Percentiles rank a stretch among this genome's conserved stretches.
phyloP scores from a whole-genome alignment of 768 basidiomycete genomes.

The Pleurotus platypus region DNA sequence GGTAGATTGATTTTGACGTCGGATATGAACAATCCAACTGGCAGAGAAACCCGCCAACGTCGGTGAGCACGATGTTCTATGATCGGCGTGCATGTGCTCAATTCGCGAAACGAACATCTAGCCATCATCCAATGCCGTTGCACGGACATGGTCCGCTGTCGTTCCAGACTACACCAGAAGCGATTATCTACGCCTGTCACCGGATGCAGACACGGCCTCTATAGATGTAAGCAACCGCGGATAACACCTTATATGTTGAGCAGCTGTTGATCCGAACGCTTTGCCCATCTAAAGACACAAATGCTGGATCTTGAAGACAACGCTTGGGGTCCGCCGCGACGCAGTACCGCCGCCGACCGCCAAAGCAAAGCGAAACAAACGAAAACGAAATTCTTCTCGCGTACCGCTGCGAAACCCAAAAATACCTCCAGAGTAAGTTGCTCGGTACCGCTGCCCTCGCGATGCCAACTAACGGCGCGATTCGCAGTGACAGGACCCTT shows the following conservation, averaged over 20 bases:
- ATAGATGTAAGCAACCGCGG: conserved; percentile 4
- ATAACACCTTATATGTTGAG: background rate
- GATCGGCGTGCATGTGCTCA: background rate
- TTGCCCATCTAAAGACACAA: conserved; percentile 1
- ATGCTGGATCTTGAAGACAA: conserved; percentile 35
- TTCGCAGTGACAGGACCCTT: too few relatives aligned
- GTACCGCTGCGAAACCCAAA: background rate
- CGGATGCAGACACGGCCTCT: conserved; percentile 4
- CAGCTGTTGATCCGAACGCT: background rate
- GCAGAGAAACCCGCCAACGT: background rate
- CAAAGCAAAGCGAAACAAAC: background rate
- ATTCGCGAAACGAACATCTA: background rate
- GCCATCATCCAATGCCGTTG: background rate
- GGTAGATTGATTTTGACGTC: conserved; percentile 3
- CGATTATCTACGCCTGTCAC: background rate
- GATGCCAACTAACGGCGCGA: too few relatives aligned
- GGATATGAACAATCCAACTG: background rate
- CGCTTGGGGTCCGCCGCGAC: conserved; percentile 33
- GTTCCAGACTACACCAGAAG: conserved; percentile 1
- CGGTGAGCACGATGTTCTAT: background rate
- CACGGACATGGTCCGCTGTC: background rate
- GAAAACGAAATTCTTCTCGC: background rate
- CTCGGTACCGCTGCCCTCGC: too few relatives aligned
- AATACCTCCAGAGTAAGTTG: background rate
- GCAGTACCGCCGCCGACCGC: conserved; percentile 13